A percentile compares a stretch with the other conserved stretches of the same genome.
Conservation (phyloP, 768 basidiomycete genomes). For the Naganishia vaughanmartiniae region DNA sequence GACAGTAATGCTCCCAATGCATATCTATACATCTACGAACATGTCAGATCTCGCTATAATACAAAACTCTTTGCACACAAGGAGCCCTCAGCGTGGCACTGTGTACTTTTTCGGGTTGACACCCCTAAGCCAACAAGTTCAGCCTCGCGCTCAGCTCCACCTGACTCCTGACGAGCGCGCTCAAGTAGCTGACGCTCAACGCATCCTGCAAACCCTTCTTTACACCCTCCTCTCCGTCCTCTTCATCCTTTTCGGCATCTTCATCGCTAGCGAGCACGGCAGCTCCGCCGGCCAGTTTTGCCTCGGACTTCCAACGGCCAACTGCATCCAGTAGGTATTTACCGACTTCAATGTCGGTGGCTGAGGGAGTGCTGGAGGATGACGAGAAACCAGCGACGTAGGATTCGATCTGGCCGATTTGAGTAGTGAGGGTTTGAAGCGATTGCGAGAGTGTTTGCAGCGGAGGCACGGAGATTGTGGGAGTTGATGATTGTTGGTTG, state of each 20-base stretch:
- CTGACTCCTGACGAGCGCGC: slow-evolving; percentile 87
- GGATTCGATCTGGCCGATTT: slow-evolving; percentile 78
- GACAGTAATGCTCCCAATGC: not conserved
- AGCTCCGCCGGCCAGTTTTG: slow-evolving; percentile 23
- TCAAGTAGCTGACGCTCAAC: slow-evolving; percentile 90
- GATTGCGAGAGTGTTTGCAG: slow-evolving; percentile 75
- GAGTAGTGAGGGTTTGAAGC: slow-evolving; percentile 65
- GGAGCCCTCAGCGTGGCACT: not conserved
- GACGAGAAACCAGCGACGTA: slow-evolving; percentile 79
- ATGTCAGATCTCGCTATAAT: slow-evolving; percentile 17
- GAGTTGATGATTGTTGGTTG: slow-evolving; percentile 35
- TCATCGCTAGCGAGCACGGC: slow-evolving; percentile 54
- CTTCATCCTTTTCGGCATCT: slow-evolving; percentile 56
- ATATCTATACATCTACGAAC: slow-evolving; percentile 19
- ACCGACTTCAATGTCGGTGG: slow-evolving; percentile 78
- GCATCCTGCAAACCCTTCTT: slow-evolving; percentile 64
- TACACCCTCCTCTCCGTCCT: slow-evolving; percentile 60
- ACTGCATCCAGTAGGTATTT: slow-evolving; percentile 82
- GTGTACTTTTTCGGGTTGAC: not conserved
- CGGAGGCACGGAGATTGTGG: slow-evolving; percentile 57
- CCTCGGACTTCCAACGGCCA: slow-evolving; percentile 46
- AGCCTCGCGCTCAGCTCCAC: slow-evolving; percentile 86
- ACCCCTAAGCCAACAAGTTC: slow-evolving; percentile 59
- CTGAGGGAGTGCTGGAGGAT: slow-evolving; percentile 61
- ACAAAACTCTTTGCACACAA: not conserved